Evolutionary conservation across 805 yeast genomes (phyloP).

Genomic region (Kuraishia floccosa): DNA sequence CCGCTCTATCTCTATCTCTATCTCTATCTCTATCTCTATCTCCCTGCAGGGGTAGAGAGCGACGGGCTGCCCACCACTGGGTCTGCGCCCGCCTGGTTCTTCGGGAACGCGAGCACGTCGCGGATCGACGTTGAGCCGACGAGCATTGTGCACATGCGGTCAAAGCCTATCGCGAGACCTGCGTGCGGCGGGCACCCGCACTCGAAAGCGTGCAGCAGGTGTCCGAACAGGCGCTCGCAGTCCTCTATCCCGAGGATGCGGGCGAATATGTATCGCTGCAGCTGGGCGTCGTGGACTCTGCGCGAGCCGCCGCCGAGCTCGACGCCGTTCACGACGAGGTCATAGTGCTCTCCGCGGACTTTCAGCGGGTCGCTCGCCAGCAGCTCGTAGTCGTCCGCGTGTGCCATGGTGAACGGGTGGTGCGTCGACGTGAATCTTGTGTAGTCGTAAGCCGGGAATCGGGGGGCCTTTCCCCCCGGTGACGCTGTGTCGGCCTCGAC

Average conservation of each 20-base stretch:
- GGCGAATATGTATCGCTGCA: constrained; percentile 67
- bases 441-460: constrained; percentile 53
- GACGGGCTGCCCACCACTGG: constrained; percentile 84
- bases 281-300: constrained; percentile 77
- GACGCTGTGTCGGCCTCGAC: constrained; percentile 22
- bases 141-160: constrained; percentile 85
- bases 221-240: constrained; percentile 67
- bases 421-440: constrained; percentile 60
- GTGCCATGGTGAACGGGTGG: constrained; percentile 96
- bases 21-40: no score
- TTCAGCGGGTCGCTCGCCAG: constrained; percentile 44
- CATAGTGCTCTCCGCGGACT: constrained; percentile 87
- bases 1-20: no score
- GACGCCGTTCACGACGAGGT: constrained; percentile 85
- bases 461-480: constrained; percentile 6
- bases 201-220: constrained; percentile 65
- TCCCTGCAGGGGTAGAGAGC: no score
- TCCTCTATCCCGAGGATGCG: constrained; percentile 48
- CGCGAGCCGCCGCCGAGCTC: constrained; percentile 97
- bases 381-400: constrained; percentile 50
- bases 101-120: constrained; percentile 95
- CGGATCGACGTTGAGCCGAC: constrained; percentile 68
- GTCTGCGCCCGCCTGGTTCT: constrained; percentile 80
- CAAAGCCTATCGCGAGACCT: constrained; percentile 93
- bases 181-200: constrained; percentile 99